phyloP scores from a whole-genome alignment of 495 filamentous ascomycete genomes.

The Evernia prunastri region DNA sequence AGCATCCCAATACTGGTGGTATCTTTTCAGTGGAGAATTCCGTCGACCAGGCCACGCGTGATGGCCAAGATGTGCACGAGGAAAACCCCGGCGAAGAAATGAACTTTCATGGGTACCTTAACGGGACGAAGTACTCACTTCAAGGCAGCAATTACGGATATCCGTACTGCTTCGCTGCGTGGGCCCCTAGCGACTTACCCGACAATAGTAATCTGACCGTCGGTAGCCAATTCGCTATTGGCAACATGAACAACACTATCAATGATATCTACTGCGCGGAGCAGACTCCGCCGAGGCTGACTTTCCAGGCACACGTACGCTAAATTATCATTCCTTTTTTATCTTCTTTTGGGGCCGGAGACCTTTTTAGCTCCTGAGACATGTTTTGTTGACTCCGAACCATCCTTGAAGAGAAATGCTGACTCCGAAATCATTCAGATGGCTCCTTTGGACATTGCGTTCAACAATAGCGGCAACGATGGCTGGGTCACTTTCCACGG shows the following conservation, averaged over 20 bases:
- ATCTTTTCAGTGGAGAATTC: slow-evolving; percentile 71
- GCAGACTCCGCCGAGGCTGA: slow-evolving; percentile 42
- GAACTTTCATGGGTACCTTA: slow-evolving; percentile 61
- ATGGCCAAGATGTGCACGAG: slow-evolving; percentile 54
- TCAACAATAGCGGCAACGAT: slow-evolving; percentile 36
- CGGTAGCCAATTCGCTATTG: slow-evolving; percentile 36
- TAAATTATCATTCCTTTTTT: too few species aligned
- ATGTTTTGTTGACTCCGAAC: too few species aligned
- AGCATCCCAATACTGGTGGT: slow-evolving; percentile 46
- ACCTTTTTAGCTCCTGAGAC: too few species aligned
- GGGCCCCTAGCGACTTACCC: slow-evolving; percentile 45
- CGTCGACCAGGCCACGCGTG: slow-evolving; percentile 54
- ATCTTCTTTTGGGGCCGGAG: too few species aligned
- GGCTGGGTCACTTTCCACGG: slow-evolving; percentile 52
- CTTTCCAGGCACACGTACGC: slow-evolving; percentile 57
- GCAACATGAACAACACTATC: slow-evolving; percentile 35
- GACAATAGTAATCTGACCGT: slow-evolving; percentile 29
- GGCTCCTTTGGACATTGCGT: slow-evolving; percentile 57
- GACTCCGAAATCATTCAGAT: too few species aligned
- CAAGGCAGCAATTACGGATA: slow-evolving; percentile 58
- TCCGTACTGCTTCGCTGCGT: slow-evolving; percentile 60
- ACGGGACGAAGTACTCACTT: slow-evolving; percentile 34
- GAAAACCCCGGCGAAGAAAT: slow-evolving; percentile 71
- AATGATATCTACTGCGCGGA: slow-evolving; percentile 44
- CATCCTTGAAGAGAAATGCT: too few species aligned